Conservation (phyloP, 2,329 filamentous ascomycete genomes). For the Penicillium sp. region DNA sequence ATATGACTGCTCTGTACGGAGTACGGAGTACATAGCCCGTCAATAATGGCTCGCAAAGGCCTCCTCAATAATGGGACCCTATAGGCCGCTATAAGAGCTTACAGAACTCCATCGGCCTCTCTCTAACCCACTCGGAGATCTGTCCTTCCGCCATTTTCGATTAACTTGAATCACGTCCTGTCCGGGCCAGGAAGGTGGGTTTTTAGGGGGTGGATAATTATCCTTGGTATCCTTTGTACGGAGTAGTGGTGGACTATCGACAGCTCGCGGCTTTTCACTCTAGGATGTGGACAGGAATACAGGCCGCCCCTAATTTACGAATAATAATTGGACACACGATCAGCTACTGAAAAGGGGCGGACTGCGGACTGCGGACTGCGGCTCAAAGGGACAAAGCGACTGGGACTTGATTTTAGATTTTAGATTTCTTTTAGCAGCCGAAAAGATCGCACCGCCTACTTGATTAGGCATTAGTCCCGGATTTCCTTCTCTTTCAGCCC, state of each 20-base stretch:
- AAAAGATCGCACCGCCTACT: background rate
- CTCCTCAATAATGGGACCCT: background rate
- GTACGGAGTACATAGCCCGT: background rate
- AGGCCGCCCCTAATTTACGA: background rate
- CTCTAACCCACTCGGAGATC: background rate
- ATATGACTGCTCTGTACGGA: too few species aligned
- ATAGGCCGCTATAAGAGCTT: background rate
- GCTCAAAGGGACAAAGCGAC: background rate
- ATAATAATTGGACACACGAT: constrained; percentile 7
- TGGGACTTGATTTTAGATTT: too few species aligned
- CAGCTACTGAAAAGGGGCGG: constrained; percentile 8
- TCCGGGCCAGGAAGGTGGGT: background rate
- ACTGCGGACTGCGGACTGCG: background rate
- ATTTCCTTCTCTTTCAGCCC: too few species aligned
- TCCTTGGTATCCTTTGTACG: background rate
- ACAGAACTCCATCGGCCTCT: background rate
- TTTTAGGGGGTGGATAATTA: background rate
- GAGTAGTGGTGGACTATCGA: background rate
- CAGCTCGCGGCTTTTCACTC: background rate
- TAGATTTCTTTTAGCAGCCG: constrained; percentile 1
- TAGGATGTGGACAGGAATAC: background rate
- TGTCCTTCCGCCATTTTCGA: constrained; percentile 2
- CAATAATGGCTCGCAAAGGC: background rate
- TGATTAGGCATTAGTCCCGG: background rate
- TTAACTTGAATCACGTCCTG: background rate